Evolutionary conservation across 169 alveolate genomes (phyloP).

Genomic region (Babesia bigemina): DNA sequence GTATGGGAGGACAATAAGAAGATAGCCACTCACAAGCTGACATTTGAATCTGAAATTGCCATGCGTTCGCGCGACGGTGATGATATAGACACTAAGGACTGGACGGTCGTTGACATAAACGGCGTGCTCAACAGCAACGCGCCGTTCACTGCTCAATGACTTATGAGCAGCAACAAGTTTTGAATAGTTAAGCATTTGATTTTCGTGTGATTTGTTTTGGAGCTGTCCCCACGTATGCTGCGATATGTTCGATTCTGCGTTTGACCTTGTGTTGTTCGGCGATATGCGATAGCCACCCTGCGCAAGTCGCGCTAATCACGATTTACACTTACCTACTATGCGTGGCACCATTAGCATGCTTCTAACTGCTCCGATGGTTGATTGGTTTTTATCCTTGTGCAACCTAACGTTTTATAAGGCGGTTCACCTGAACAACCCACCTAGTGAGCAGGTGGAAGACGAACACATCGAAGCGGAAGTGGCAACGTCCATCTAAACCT

Average conservation of each 20-base stretch:
- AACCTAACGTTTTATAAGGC: not conserved
- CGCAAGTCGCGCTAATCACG: not conserved
- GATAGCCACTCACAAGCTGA: conserved; percentile 19
- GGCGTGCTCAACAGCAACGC: conserved; percentile 48
- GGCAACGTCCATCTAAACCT: conserved; percentile 9
- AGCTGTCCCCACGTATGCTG: conserved; percentile 60
- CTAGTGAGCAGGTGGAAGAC: conserved; percentile 17
- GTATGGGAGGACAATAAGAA: conserved; percentile 43
- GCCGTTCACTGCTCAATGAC: conserved; percentile 8
- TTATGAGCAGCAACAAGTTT: not conserved
- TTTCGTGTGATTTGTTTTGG: conserved; percentile 10
- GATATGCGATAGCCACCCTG: conserved; percentile 71
- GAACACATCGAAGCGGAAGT: conserved; percentile 45
- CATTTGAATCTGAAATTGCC: conserved; percentile 42
- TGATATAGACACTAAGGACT: conserved; percentile 22
- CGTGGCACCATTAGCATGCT: conserved; percentile 9
- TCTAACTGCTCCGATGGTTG: not conserved
- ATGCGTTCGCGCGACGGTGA: conserved; percentile 11
- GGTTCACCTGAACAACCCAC: not conserved
- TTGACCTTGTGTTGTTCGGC: conserved; percentile 49
- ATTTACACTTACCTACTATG: conserved; percentile 5
- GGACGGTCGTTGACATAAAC: conserved; percentile 51
- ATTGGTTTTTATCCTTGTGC: not conserved
- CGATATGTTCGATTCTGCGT: conserved; percentile 53
- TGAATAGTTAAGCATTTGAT: not conserved